Conservation (phyloP, 345 rosid genomes). For the Pistacia vera region DNA sequence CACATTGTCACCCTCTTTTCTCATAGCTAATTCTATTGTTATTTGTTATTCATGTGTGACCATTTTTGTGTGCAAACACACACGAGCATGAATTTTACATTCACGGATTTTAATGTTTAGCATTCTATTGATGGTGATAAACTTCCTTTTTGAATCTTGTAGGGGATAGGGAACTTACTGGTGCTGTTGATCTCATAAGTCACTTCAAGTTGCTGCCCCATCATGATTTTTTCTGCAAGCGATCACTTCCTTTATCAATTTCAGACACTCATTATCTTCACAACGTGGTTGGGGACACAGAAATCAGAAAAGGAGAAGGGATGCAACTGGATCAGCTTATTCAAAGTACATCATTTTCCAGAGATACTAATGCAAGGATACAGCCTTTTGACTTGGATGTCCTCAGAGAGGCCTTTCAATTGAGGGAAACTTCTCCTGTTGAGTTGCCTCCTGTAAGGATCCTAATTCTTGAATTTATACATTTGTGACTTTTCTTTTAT, state of each 20-base stretch:
- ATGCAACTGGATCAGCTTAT: conserved; percentile 86
- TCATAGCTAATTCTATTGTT: not conserved
- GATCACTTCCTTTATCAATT: conserved; percentile 74
- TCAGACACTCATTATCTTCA: conserved; percentile 79
- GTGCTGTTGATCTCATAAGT: conserved; percentile 82
- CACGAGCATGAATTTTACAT: not conserved
- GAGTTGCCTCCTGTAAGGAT: conserved; percentile 67
- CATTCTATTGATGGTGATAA: conserved; percentile 9
- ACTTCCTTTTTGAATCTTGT: conserved; percentile 14
- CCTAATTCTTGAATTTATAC: not conserved
- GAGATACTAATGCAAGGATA: conserved; percentile 50
- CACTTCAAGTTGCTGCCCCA: conserved; percentile 72
- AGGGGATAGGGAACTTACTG: conserved; percentile 85
- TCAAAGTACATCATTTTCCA: conserved; percentile 44
- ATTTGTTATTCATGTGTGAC: not conserved
- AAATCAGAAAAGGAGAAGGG: conserved; percentile 89
- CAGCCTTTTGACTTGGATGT: conserved; percentile 73
- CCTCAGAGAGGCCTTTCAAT: conserved; percentile 76
- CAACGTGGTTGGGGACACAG: conserved; percentile 77
- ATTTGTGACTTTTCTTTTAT: not conserved
- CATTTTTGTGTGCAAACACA: not conserved
- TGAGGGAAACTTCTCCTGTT: conserved; percentile 63
- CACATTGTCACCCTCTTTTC: not conserved
- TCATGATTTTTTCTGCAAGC: conserved; percentile 85
- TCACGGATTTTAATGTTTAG: not conserved